Percentiles rank a stretch among this genome's conserved stretches.
These are phyloP conservation scores for Chaetomidium leptoderma DNA, from an alignment of 495 filamentous ascomycete genomes.

Conservation along the genomic window DNA sequence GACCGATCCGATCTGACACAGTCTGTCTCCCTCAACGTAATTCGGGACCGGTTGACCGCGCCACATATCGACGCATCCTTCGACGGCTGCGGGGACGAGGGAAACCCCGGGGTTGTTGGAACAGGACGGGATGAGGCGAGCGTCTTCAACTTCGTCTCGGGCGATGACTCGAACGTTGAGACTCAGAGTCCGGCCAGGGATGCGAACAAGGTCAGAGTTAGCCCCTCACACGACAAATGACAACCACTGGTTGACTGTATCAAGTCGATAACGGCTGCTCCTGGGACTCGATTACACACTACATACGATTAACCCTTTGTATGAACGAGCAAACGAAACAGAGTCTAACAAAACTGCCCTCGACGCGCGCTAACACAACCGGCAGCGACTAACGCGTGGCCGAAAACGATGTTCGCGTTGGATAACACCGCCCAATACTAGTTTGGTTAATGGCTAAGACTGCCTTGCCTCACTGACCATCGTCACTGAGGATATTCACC, in stretches of 20 bases:
- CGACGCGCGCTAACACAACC: neutral
- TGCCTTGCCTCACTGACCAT: neutral
- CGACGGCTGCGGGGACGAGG: too few relatives aligned
- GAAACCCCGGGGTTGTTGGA: too few relatives aligned
- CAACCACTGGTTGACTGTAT: too few relatives aligned
- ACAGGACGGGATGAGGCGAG: too few relatives aligned
- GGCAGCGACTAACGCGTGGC: neutral
- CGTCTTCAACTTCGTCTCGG: too few relatives aligned
- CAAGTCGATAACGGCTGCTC: neutral
- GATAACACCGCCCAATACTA: neutral
- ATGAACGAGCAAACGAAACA: neutral
- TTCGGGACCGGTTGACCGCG: too few relatives aligned
- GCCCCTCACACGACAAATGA: neutral
- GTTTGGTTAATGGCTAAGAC: neutral
- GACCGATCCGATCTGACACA: too few relatives aligned
- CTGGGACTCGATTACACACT: slow-evolving; percentile 1
- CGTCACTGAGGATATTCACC: neutral
- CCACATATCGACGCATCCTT: too few relatives aligned
- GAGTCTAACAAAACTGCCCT: neutral
- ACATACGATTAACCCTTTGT: neutral
- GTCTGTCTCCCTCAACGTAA: too few relatives aligned
- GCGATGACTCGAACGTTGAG: too few relatives aligned
- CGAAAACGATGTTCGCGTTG: neutral
- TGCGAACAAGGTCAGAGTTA: too few relatives aligned
- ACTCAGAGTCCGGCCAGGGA: too few relatives aligned